Evolutionary conservation across 345 rosid genomes (phyloP), one percentile per base, ranked within the genome.

Genomic region (Arabis hirsuta): DNA sequence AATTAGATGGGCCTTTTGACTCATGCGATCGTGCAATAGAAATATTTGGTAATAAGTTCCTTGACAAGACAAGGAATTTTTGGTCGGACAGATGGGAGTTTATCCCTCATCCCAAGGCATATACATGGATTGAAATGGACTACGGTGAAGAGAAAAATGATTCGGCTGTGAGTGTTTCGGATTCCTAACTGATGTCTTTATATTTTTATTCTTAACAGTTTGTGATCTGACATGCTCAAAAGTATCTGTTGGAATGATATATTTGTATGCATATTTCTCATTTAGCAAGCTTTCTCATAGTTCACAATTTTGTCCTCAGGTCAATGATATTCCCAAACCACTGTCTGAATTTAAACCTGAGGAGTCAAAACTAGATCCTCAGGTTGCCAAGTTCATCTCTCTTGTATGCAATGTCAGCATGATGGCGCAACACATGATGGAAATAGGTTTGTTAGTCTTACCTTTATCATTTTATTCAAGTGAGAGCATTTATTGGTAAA

Each of bases 381-480:
- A 58, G 61, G 73, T 90, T 81, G 97, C 96, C 42, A 84, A 86
- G 71, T 90, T 93, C 66, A 76, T 90, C 73, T 88, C 97, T 75
- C 85, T 93, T 75, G 81, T 93, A 71, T 90, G 96, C 84, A 90
- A 87, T 78, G 78, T 87, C 61, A 86, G 88, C 83, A 93, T 87
- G 96, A 93, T 90, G 97, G 83, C 82, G 81, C 90, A 86, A 53
- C 97, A 87, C 67, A 93, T 93, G 96, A 84, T 90, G 96, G 96
- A 93, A 78, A 84, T 93, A 84, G 96, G 98, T 93, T 59, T 36
- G 81, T 73, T 59, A 14, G 50, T 67, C 73, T 69, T 53, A 20
- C 64, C 38, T 46, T 26, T 41, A 7, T 67, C 14, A 59, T 47
- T 57, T 73, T 59, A 55, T 36, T 45, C 13, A 22, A 41, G 39